These are phyloP conservation scores for Noccaea bulbosa DNA, from an alignment of 345 rosid genomes.

Conservation along the genomic window DNA sequence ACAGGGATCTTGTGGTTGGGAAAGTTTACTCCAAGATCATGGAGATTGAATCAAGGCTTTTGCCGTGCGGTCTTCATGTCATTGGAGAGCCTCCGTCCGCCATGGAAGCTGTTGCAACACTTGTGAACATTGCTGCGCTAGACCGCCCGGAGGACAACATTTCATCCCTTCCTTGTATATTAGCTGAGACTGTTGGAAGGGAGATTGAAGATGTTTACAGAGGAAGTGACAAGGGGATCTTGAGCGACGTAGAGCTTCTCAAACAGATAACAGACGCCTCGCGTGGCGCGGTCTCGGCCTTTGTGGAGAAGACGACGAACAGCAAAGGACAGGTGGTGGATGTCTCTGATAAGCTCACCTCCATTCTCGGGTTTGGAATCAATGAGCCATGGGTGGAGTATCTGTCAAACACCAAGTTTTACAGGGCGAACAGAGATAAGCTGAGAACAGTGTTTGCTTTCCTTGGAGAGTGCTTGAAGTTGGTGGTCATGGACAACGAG, in stretches of 20 bases:
- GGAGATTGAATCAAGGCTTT: conserved; percentile 96
- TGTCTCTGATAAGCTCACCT: conserved; percentile 70
- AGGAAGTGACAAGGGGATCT: conserved; percentile 83
- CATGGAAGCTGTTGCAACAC: conserved; percentile 93
- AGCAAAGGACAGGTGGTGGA: conserved; percentile 90
- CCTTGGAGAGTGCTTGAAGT: conserved; percentile 86
- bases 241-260: conserved; percentile 97
- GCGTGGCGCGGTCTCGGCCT: conserved; percentile 82
- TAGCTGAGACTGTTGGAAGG: conserved; percentile 83
- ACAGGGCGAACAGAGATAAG: conserved; percentile 84
- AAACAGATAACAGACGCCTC: conserved; percentile 93
- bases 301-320: conserved; percentile 79
- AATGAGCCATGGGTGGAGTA: conserved; percentile 97
- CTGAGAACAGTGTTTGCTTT: conserved; percentile 77
- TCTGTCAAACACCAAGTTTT: conserved; percentile 82
- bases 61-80: conserved; percentile 96
- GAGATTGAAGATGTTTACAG: conserved; percentile 84
- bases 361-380: conserved; percentile 90
- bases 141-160: conserved; percentile 90
- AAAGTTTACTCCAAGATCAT: conserved; percentile 97
- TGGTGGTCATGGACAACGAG: conserved; percentile 93
- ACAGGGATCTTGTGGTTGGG: conserved; percentile 89
- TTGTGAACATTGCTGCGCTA: conserved; percentile 92
- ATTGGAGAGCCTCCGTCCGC: conserved; percentile 99
- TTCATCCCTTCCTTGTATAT: conserved; percentile 69